Evolutionary conservation across 179 eudicot genomes (phyloP).

Genomic region (Silene vulgaris): DNA sequence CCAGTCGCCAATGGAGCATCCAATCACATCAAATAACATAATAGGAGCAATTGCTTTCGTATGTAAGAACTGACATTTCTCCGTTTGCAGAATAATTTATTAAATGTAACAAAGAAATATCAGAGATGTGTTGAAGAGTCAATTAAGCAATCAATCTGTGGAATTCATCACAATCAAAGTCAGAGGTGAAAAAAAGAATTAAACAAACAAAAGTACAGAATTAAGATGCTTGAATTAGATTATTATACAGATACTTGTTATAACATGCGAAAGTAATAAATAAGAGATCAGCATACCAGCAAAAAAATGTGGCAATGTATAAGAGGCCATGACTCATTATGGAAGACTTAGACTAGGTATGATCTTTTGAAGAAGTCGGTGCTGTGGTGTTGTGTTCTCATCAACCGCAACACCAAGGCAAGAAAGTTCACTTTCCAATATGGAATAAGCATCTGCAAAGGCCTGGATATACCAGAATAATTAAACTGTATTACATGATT

Average conservation of each 20-base stretch:
- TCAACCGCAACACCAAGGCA: slow-evolving; percentile 42
- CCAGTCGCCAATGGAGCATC: neutral
- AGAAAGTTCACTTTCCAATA: slow-evolving; percentile 53
- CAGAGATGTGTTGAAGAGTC: neutral
- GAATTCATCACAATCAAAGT: neutral
- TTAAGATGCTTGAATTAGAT: slow-evolving; percentile 3
- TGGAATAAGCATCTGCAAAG: slow-evolving; percentile 90
- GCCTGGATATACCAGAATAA: slow-evolving; percentile 45
- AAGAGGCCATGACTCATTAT: slow-evolving; percentile 27
- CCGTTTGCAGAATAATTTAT: neutral
- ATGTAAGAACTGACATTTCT: neutral
- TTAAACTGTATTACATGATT: neutral
- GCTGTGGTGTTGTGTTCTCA: slow-evolving; percentile 34
- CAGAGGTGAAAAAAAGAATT: neutral
- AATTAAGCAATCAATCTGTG: slow-evolving; percentile 10
- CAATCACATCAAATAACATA: slow-evolving; percentile 1
- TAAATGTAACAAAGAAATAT: neutral
- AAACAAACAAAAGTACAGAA: slow-evolving; percentile 10
- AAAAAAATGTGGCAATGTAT: neutral
- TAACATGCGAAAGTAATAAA: neutral
- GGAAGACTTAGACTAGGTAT: slow-evolving; percentile 63
- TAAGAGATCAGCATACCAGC: slow-evolving; percentile 10
- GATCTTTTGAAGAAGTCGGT: slow-evolving; percentile 64
- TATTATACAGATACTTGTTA: neutral
- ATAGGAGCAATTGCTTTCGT: neutral